Conservation (phyloP, 176 grass and related monocot genomes). For the Areca catechu region DNA sequence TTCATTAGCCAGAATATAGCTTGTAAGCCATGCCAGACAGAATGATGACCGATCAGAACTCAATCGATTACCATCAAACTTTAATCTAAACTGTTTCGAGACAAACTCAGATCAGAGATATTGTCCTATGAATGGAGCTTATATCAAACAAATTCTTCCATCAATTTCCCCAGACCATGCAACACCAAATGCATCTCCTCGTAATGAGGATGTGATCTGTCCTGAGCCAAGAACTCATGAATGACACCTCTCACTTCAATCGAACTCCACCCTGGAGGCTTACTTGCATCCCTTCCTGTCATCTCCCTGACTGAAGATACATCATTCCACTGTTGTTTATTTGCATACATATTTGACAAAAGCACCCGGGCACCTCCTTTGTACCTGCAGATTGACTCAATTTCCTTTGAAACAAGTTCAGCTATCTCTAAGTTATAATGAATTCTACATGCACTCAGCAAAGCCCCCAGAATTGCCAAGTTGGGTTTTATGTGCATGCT, state of each 20-base stretch:
- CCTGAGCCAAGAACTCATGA: slow-evolving; percentile 16
- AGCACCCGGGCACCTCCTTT: slow-evolving; percentile 58
- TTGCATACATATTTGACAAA: slow-evolving; percentile 62
- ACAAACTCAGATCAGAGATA: too few species aligned
- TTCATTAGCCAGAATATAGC: too few species aligned
- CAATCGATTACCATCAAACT: too few species aligned
- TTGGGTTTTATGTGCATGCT: slow-evolving; percentile 51
- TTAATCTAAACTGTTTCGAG: too few species aligned
- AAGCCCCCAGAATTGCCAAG: slow-evolving; percentile 39
- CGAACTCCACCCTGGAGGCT: slow-evolving; percentile 53
- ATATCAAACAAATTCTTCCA: not conserved
- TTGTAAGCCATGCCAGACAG: too few species aligned
- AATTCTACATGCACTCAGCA: slow-evolving; percentile 53
- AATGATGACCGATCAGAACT: too few species aligned
- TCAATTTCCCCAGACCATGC: slow-evolving; percentile 22
- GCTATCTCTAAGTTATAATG: slow-evolving; percentile 45
- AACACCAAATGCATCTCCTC: slow-evolving; percentile 5
- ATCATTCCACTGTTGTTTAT: slow-evolving; percentile 49
- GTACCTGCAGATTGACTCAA: slow-evolving; percentile 39
- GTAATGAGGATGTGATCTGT: slow-evolving; percentile 1
- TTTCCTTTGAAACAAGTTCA: slow-evolving; percentile 47
- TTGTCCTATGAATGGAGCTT: not conserved
- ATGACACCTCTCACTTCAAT: slow-evolving; percentile 20
- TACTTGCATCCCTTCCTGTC: slow-evolving; percentile 27
- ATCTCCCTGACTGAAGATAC: slow-evolving; percentile 44